Evolutionary conservation across 805 yeast genomes (phyloP).

Genomic region (Tetrapisispora pingtungensis): DNA sequence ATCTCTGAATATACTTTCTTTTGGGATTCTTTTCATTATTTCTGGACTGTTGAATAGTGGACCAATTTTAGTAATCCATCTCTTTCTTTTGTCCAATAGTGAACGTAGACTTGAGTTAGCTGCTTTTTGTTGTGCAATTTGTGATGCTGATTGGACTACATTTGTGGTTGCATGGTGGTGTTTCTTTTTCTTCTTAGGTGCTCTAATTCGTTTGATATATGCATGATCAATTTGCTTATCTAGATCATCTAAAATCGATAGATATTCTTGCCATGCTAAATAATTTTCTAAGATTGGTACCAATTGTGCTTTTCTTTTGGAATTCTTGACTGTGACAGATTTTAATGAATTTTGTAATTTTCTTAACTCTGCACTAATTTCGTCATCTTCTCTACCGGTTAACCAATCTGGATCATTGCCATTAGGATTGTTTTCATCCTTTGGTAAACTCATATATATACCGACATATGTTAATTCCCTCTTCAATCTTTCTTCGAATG

Average conservation of each 20-base stretch:
- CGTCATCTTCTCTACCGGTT: conserved; percentile 81
- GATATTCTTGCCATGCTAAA: conserved; percentile 89
- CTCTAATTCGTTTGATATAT: conserved; percentile 70
- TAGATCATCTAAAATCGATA: conserved; percentile 80
- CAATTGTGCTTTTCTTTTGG: conserved; percentile 53
- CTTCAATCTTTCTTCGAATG: conserved; percentile 79
- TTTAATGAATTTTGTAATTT: conserved; percentile 57
- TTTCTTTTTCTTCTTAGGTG: conserved; percentile 43
- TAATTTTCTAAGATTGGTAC: conserved; percentile 75
- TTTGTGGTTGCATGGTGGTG: conserved; percentile 20
- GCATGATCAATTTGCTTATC: conserved; percentile 97
- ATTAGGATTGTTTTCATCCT: conserved; percentile 21
- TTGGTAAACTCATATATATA: conserved; percentile 54
- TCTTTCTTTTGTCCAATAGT: conserved; percentile 68
- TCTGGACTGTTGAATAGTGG: conserved; percentile 62
- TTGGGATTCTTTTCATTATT: conserved; percentile 69
- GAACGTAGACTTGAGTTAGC: conserved; percentile 72
- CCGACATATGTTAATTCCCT: conserved; percentile 87
- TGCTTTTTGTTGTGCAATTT: conserved; percentile 49
- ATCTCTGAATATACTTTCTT: conserved; percentile 42
- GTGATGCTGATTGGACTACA: conserved; percentile 23
- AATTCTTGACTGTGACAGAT: conserved; percentile 51
- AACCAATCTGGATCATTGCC: conserved; percentile 52
- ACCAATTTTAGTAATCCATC: conserved; percentile 89
- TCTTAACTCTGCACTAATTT: conserved; percentile 76